Evolutionary conservation across 768 basidiomycete genomes (phyloP).

Genomic region (Phaeolepiota aurea): DNA sequence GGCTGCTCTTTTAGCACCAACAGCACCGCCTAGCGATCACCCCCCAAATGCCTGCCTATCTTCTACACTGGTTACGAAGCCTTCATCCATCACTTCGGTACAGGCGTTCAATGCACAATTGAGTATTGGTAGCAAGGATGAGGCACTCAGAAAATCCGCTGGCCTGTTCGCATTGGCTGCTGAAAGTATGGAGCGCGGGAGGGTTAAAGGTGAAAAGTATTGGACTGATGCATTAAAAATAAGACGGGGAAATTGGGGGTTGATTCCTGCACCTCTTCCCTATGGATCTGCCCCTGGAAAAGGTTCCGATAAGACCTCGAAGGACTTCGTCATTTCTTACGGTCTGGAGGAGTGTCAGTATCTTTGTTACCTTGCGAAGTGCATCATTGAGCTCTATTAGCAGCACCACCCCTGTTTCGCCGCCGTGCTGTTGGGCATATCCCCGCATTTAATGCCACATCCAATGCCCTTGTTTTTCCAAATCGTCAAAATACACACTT

Average conservation of each 20-base stretch:
- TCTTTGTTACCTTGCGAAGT: background rate
- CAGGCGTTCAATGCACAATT: conserved; percentile 68
- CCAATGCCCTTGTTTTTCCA: conserved; percentile 47
- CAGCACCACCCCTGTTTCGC: conserved; percentile 59
- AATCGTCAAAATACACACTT: conserved; percentile 57
- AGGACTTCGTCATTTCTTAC: conserved; percentile 74
- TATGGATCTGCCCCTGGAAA: conserved; percentile 62
- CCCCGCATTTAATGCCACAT: conserved; percentile 35
- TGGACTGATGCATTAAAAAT: conserved; percentile 80
- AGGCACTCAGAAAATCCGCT: conserved; percentile 67
- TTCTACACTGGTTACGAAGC: conserved; percentile 60
- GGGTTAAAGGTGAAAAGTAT: conserved; percentile 59
- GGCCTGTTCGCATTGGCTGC: conserved; percentile 64
- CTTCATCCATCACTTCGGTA: conserved; percentile 55
- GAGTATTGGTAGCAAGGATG: conserved; percentile 72
- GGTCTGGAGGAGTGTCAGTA: conserved; percentile 76
- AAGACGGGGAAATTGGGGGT: conserved; percentile 69
- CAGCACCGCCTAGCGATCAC: conserved; percentile 8
- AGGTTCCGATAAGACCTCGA: conserved; percentile 72
- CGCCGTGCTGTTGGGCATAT: conserved; percentile 66
- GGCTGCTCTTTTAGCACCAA: conserved; percentile 31
- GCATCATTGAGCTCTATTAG: conserved; percentile 3
- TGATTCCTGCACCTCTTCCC: conserved; percentile 74
- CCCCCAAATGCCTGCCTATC: conserved; percentile 27
- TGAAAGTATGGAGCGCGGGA: conserved; percentile 55